These are phyloP conservation scores for Geranium brycei DNA, from an alignment of 345 rosid genomes.

Conservation along the genomic window DNA sequence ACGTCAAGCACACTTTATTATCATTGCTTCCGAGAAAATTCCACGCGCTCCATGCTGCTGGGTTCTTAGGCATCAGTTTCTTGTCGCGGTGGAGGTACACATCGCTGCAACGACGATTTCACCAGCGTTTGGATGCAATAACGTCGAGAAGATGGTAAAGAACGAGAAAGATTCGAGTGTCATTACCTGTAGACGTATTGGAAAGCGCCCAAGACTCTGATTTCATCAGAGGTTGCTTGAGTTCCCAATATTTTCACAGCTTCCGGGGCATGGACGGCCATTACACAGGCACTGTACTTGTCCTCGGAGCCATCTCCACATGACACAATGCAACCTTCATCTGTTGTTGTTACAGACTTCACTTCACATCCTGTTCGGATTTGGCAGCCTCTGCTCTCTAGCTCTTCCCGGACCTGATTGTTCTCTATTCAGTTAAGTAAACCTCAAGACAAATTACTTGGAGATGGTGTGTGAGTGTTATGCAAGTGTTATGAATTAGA, in stretches of 20 bases:
- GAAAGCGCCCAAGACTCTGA: constrained; percentile 72
- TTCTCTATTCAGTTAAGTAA: too few species aligned
- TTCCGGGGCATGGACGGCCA: constrained; percentile 76
- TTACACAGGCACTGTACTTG: constrained; percentile 34
- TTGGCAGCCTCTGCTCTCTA: constrained; percentile 52
- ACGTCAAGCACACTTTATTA: constrained; percentile 62
- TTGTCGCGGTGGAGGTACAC: constrained; percentile 68
- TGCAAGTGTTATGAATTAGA: too few species aligned
- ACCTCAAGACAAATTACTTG: too few species aligned
- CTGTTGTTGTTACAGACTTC: constrained; percentile 32
- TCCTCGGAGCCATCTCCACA: constrained; percentile 40
- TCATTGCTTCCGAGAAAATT: constrained; percentile 72
- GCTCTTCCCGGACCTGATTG: constrained; percentile 46
- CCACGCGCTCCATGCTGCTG: constrained; percentile 92
- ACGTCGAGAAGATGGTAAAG: too few species aligned
- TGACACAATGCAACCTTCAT: constrained; percentile 35
- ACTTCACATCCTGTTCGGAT: constrained; percentile 51
- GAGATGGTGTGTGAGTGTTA: too few species aligned
- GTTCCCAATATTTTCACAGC: constrained; percentile 49
- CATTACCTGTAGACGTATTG: constrained; percentile 65
- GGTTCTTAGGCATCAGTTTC: constrained; percentile 64
- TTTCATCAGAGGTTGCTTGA: constrained; percentile 60
- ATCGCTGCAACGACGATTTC: constrained; percentile 38
- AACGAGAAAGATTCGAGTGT: neutral
- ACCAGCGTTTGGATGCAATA: too few species aligned